Conservation (phyloP, 179 eudicot species). For the Amaranthus tricolor region DNA sequence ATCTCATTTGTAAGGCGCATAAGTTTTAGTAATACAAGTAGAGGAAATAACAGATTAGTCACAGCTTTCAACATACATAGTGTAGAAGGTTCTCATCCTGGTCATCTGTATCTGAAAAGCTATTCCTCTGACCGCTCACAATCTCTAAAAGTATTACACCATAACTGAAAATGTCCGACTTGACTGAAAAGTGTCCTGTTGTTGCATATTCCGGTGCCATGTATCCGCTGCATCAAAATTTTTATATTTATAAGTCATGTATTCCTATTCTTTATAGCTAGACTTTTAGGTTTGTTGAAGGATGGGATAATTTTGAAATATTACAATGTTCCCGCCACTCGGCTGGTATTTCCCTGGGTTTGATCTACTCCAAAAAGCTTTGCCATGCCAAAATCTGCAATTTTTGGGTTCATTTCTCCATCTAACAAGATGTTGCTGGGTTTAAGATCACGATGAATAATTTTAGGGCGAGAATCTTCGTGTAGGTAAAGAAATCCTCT, state of each 20-base stretch:
- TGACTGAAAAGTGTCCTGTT: slow-evolving; percentile 31
- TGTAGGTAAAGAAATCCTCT: slow-evolving; percentile 30
- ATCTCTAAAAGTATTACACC: slow-evolving; percentile 45
- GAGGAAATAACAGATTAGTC: too few relatives aligned
- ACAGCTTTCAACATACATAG: slow-evolving; percentile 24
- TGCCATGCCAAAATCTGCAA: slow-evolving; percentile 33
- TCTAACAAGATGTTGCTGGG: too few relatives aligned
- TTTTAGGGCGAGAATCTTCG: slow-evolving; percentile 26
- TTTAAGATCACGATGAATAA: slow-evolving; percentile 15
- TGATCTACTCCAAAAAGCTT: slow-evolving; percentile 35
- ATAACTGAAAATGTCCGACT: slow-evolving; percentile 38
- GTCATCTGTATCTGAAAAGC: slow-evolving; percentile 14
- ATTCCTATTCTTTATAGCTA: slow-evolving; percentile 3
- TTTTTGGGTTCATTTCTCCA: slow-evolving; percentile 26
- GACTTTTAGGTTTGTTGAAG: too few relatives aligned
- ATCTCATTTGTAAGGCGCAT: too few relatives aligned
- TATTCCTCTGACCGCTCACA: slow-evolving; percentile 30
- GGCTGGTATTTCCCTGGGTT: slow-evolving; percentile 40
- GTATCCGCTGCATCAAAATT: too few relatives aligned
- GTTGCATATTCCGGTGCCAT: too few relatives aligned
- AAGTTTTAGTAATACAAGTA: too few relatives aligned
- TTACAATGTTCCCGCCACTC: slow-evolving; percentile 53
- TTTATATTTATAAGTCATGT: too few relatives aligned
- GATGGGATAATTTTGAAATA: too few relatives aligned
- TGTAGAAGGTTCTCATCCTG: slow-evolving; percentile 31